Evolutionary conservation across 129 eudicot species (phyloP).

Genomic region (Mikania micrantha): DNA sequence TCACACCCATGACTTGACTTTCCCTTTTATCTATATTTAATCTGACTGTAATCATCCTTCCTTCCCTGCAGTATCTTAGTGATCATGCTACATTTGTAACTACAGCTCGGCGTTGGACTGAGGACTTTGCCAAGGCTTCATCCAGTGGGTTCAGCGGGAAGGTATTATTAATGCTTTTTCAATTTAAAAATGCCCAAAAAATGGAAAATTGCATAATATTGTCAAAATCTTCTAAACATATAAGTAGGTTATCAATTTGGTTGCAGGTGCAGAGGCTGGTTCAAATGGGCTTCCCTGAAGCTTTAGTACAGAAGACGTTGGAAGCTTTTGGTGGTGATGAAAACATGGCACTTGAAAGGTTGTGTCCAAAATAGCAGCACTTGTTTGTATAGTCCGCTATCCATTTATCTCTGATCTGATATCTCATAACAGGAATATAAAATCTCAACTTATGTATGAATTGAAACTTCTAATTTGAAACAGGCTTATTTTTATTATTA

Average conservation of each 20-base stretch:
- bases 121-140: slow-evolving; percentile 29
- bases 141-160: slow-evolving; percentile 14
- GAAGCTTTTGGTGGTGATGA: slow-evolving; percentile 32
- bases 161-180: slow-evolving; percentile 15
- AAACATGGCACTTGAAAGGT: slow-evolving; percentile 27
- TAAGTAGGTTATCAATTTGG: neutral
- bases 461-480: slow-evolving; percentile 5
- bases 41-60: slow-evolving; percentile 27
- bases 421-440: neutral
- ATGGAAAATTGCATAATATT: neutral
- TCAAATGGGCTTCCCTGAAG: slow-evolving; percentile 37
- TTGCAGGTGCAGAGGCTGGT: slow-evolving; percentile 36
- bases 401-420: slow-evolving; percentile 9
- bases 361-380: slow-evolving; percentile 8
- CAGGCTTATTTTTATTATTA: neutral
- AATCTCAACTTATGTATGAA: neutral
- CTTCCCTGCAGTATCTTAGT: slow-evolving; percentile 23
- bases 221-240: neutral
- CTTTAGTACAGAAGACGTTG: slow-evolving; percentile 16
- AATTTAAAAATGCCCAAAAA: neutral
- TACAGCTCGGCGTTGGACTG: slow-evolving; percentile 34
- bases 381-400: slow-evolving; percentile 11
- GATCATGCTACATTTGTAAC: slow-evolving; percentile 15
- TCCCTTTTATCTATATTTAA: neutral
- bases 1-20: neutral